Base-by-base conservation (phyloP, 345 rosid genomes). In the Corymbia maculata region DNA sequence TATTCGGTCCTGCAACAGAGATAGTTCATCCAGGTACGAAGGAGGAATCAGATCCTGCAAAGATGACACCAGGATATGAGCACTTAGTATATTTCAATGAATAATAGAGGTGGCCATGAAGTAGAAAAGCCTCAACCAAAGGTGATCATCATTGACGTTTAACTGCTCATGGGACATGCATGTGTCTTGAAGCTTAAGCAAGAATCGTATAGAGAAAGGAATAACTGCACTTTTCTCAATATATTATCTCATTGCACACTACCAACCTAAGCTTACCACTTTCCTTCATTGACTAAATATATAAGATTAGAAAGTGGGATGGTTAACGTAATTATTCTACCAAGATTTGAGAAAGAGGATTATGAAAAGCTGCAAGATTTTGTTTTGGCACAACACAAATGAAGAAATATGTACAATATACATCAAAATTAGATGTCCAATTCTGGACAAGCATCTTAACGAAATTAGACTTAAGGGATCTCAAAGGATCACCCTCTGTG, bases 21-120 rank as follows among this genome's bases (percentile, higher is more conserved):
- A 95, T 42, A 96, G 96, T 88, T 97, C 98, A 88, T 96, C 98
- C 90, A 97, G 91, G 91, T 97, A 97, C 57, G 94, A 89, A 47
- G 96, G 98, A 13, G 98, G 97, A 90, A 97, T 93, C 94, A 97
- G 92, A 93, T 97, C 99, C 98, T 97, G 90, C 89, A 17, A 26
- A 21, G 89, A 89, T 51, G 26, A 70, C 24, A 90, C 44, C 13
- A 70, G 36, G 52, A 47, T 19, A 49, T 61, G 36, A 86, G 82
- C 88, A 55, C 51, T 61, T 36, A 13, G 30, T 59, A 86, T 85
- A n/a, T 28, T n/a, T 16, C 24, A 49, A 85, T 28, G 44, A 85
- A 13, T 52, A 55, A 51, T 52, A 85, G 86, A 4, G 28, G 15
- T 85, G 47, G 45, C 82, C 36, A 47, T 70, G 26, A 70, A 70